Percentiles rank a stretch among this genome's conserved stretches.
Evolutionary conservation across 805 yeast genomes (phyloP).

Genomic region (Candida parachauliodes): DNA sequence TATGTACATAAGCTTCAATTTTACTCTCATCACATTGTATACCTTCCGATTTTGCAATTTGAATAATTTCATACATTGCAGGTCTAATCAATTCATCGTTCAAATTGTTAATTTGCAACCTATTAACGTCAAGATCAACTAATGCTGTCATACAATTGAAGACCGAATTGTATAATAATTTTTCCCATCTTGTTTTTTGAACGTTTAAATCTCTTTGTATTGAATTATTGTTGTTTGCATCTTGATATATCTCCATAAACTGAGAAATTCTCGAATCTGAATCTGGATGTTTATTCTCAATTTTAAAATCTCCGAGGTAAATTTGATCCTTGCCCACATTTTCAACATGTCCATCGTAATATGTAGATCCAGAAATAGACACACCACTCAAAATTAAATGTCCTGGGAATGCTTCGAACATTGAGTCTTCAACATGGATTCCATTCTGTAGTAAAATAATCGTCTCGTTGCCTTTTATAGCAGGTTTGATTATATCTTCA

Average conservation of each 20-base stretch:
- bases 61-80: constrained; percentile 64
- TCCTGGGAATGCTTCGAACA: constrained; percentile 28
- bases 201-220: constrained; percentile 27
- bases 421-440: constrained; percentile 31
- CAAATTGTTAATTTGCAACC: constrained; percentile 33
- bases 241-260: constrained; percentile 27
- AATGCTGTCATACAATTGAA: constrained; percentile 34
- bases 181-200: constrained; percentile 35
- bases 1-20: constrained; percentile 48
- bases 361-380: constrained; percentile 32
- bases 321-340: constrained; percentile 20
- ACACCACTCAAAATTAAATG: constrained; percentile 36
- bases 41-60: constrained; percentile 69
- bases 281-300: constrained; percentile 12
- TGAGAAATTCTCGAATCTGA: constrained; percentile 13
- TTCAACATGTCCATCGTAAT: constrained; percentile 18
- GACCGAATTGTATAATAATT: constrained; percentile 34
- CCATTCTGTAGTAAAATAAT: constrained; percentile 41
- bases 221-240: constrained; percentile 22
- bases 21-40: constrained; percentile 43
- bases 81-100: constrained; percentile 39
- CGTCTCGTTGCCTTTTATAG: constrained; percentile 22
- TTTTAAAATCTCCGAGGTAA: constrained; percentile 20
- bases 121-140: constrained; percentile 29
- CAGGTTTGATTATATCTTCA: constrained; percentile 40